Conservation (phyloP, 257 asterid species). For the Solanum infundibuliforme region DNA sequence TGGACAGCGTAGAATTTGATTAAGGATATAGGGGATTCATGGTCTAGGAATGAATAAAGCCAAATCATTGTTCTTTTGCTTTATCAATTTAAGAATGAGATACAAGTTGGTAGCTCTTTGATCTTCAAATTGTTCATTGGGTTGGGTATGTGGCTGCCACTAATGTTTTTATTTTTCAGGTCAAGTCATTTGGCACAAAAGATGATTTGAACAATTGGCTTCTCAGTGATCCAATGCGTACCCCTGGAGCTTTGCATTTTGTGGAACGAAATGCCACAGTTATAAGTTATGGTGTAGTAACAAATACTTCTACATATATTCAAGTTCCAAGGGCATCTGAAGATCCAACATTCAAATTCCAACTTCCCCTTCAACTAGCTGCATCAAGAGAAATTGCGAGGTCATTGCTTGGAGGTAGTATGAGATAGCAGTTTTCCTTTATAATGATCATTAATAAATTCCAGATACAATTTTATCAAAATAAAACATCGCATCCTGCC, state of each 20-base stretch:
- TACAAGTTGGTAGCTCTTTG: background rate
- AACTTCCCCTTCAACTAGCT: slow-evolving; percentile 32
- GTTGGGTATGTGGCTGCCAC: background rate
- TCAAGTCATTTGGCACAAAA: slow-evolving; percentile 25
- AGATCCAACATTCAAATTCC: slow-evolving; percentile 31
- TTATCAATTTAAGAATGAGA: background rate
- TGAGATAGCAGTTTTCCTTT: background rate
- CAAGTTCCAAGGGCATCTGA: slow-evolving; percentile 15
- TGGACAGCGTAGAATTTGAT: background rate
- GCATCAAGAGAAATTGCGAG: slow-evolving; percentile 30
- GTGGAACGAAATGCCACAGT: slow-evolving; percentile 12
- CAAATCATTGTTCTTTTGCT: background rate
- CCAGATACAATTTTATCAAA: background rate
- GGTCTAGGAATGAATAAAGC: background rate
- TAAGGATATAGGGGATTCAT: background rate
- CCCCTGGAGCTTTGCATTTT: slow-evolving; percentile 31
- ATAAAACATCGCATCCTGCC: background rate
- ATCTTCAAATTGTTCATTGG: background rate
- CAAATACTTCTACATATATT: slow-evolving; percentile 17
- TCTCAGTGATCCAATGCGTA: slow-evolving; percentile 15
- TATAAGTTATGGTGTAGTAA: slow-evolving; percentile 25
- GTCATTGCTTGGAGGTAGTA: slow-evolving; percentile 25
- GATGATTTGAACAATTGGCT: slow-evolving; percentile 27
- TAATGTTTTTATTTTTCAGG: slow-evolving; percentile 7
- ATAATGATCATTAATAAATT: background rate